Percentiles rank a stretch among this genome's conserved stretches.
Conservation (phyloP, 345 rosid genomes). For the Melaleuca quinquenervia region DNA sequence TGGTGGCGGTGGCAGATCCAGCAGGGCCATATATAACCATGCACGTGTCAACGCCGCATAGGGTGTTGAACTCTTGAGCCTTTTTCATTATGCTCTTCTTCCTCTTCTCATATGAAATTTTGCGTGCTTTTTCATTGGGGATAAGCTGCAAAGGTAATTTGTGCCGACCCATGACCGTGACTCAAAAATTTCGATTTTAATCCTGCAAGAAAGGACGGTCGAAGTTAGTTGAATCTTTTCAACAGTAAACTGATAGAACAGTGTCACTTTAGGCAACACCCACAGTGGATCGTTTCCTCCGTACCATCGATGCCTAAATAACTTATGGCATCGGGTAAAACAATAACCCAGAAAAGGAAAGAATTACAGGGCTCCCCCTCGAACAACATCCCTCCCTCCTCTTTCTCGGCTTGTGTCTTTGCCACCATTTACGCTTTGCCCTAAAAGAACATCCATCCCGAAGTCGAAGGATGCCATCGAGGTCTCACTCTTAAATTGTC, state of each 20-base stretch:
- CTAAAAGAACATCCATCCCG: neutral
- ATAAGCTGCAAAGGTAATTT: constrained; percentile 17
- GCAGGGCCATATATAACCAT: constrained; percentile 11
- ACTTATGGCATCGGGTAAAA: neutral
- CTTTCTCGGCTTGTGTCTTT: neutral
- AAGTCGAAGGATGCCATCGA: neutral
- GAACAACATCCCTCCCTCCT: neutral
- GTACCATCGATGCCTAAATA: neutral
- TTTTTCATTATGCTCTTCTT: constrained; percentile 22
- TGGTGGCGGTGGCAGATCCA: neutral
- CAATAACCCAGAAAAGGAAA: neutral
- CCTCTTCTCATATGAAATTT: constrained; percentile 10
- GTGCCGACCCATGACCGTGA: constrained; percentile 16
- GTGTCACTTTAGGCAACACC: neutral
- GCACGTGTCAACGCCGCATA: constrained; percentile 16
- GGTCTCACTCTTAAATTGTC: neutral
- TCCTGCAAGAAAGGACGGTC: neutral
- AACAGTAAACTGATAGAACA: neutral
- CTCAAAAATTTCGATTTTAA: neutral
- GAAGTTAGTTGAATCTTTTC: neutral
- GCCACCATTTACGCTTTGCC: neutral
- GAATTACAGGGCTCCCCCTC: no score
- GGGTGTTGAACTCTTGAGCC: constrained; percentile 13
- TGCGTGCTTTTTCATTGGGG: constrained; percentile 12
- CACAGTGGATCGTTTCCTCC: neutral